Conservation (phyloP, 352 stramenopile species). For the Elongisporangium prolatum region DNA sequence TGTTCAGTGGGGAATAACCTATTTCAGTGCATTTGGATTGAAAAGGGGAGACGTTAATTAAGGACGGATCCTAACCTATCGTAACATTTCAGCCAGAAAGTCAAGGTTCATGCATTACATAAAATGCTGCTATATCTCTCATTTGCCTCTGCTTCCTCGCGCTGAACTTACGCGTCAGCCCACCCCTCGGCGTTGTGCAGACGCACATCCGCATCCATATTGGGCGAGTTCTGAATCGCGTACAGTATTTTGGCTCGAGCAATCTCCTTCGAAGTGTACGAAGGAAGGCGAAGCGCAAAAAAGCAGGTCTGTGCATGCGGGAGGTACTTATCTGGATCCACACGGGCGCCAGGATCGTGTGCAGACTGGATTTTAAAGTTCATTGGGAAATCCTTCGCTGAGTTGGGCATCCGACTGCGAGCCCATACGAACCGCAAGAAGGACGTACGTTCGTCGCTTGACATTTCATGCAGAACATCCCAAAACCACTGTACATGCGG, state of each 20-base stretch:
- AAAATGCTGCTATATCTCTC: no score
- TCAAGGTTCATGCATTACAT: no score
- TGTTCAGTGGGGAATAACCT: neutral
- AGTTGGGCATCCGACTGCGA: slow-evolving; percentile 94
- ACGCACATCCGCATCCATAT: slow-evolving; percentile 91
- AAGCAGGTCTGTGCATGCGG: slow-evolving; percentile 99
- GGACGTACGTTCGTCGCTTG: slow-evolving; percentile 90
- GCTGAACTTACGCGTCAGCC: slow-evolving; percentile 60
- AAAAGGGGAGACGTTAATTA: no score
- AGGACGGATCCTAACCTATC: no score
- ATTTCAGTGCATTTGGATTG: neutral
- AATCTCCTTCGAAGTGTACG: slow-evolving; percentile 92
- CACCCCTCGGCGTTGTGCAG: slow-evolving; percentile 91
- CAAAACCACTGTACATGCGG: slow-evolving; percentile 93
- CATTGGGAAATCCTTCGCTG: slow-evolving; percentile 96
- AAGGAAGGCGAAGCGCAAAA: slow-evolving; percentile 95
- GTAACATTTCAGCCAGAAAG: no score
- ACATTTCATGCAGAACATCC: slow-evolving; percentile 96
- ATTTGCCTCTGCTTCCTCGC: neutral
- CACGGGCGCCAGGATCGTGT: slow-evolving; percentile 70
- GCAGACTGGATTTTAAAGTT: slow-evolving; percentile 91
- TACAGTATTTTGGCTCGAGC: slow-evolving; percentile 86
- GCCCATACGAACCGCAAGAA: slow-evolving; percentile 99
- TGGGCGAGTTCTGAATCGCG: slow-evolving; percentile 94
- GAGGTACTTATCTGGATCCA: slow-evolving; percentile 88